Evolutionary conservation across 345 rosid genomes (phyloP).

Genomic region (Arabidopsis arenosa): DNA sequence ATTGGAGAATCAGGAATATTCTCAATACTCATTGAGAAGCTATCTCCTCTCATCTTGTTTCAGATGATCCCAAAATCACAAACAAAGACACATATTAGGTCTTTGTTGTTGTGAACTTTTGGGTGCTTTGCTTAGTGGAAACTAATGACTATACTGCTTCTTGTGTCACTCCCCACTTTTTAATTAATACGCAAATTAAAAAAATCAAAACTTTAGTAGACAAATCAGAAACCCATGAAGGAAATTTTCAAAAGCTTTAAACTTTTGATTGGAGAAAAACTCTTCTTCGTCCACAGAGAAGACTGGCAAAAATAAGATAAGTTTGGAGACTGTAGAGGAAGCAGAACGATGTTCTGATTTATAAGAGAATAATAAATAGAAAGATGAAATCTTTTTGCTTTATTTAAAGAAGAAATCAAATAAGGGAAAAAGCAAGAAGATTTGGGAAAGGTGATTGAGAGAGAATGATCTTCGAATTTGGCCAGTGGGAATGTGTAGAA

Average conservation of each 20-base stretch:
- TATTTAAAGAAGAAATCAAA: conserved; percentile 19
- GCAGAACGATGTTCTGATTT: conserved; percentile 6
- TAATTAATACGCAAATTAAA: background rate
- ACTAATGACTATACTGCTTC: conserved; percentile 45
- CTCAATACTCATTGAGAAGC: conserved; percentile 43
- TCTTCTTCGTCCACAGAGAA: background rate
- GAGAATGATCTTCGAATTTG: conserved; percentile 37
- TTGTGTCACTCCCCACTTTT: conserved; percentile 55
- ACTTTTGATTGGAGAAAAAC: background rate
- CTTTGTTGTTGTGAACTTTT: conserved; percentile 25
- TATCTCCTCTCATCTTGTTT: conserved; percentile 38
- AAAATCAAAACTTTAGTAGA: conserved; percentile 14
- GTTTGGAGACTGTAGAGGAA: conserved; percentile 25
- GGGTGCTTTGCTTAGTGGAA: conserved; percentile 42
- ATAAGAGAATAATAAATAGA: conserved; percentile 42
- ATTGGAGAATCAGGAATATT: conserved; percentile 44
- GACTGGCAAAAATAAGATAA: background rate
- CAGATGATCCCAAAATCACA: background rate
- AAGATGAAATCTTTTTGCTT: conserved; percentile 36
- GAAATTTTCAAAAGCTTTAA: conserved; percentile 10
- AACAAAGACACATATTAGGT: conserved; percentile 18
- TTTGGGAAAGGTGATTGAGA: background rate
- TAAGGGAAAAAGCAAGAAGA: conserved; percentile 36
- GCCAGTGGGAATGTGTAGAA: conserved; percentile 34
- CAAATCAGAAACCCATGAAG: conserved; percentile 33